Evolutionary conservation across 1,139 yeast species (phyloP), one percentile per base, ranked within the genome.

Genomic region (Kurtzmaniella natalensis): DNA sequence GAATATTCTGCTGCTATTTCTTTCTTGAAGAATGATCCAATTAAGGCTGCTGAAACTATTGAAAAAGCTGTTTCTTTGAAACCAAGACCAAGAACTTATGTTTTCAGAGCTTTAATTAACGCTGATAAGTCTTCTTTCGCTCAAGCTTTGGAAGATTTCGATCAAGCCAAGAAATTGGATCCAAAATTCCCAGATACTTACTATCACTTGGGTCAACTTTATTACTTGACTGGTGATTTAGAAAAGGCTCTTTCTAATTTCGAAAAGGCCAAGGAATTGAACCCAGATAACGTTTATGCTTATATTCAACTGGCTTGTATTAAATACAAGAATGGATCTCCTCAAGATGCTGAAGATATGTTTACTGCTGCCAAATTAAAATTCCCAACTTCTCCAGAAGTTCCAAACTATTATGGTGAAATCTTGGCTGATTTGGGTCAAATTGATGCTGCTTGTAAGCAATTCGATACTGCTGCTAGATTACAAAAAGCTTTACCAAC

Each of bases 401-500:
- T 88, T 48, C 95, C 94, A 64, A 89, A 88, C 68, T 94, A 89
- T 62, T 87, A 81, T 55, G 98, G 97, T 54, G 98, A 92, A 66
- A 82, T 92, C 35, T 72, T 89, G 52, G 80, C 88, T 44, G 97
- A 92, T 56, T 76, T 77, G 50, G 83, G 84, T 50, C 85, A 84
- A 47, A 66, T 75, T 39, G 73, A 63, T 29, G 81, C 74, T 44
- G 96, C 98, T 40, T 63, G 78, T 40, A 78, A 78, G 57, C 92
- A 88, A 67, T 92, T 88, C 57, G 96, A 89, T 47, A 75, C 76
- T 51, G 89, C 98, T 38, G 81, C 81, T 37, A 79, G 86, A 57
- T 71, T 92, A 53, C 97, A 89, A 60, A 72, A 72, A 62, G 80
- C 81, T 37, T 61, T 75, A 47, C 72, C 76, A 35, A 64, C 66